Evolutionary conservation across 2,329 filamentous ascomycete genomes (phyloP).

Genomic region (Aspergillus proliferans): DNA sequence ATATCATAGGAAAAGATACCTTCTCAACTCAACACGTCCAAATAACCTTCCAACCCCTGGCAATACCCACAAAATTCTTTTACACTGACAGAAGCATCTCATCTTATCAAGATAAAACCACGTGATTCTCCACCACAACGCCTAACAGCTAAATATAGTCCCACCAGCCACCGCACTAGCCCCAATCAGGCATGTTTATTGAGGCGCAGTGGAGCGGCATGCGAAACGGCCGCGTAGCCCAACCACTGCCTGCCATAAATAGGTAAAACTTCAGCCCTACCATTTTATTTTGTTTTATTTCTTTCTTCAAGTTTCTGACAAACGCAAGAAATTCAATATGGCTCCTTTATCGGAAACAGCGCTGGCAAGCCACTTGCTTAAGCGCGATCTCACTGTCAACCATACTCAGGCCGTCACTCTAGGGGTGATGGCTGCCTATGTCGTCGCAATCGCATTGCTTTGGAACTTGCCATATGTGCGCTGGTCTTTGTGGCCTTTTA

Average conservation of each 20-base stretch:
- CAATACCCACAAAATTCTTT: neutral
- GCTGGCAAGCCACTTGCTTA: slow-evolving; percentile 28
- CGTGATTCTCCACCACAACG: neutral
- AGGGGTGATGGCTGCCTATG: slow-evolving; percentile 64
- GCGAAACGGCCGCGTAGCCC: neutral
- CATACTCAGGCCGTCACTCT: slow-evolving; percentile 65
- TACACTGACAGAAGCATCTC: neutral
- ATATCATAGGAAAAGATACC: too few species aligned
- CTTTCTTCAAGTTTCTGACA: neutral
- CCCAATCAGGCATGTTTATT: neutral
- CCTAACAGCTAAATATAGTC: neutral
- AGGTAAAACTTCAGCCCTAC: neutral
- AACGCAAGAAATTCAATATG: neutral
- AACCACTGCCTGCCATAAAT: neutral
- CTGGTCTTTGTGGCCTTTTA: slow-evolving; percentile 73
- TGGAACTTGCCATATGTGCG: slow-evolving; percentile 76
- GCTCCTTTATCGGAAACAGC: neutral
- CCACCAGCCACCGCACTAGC: neutral
- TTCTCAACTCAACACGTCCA: neutral
- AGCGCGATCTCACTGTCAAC: slow-evolving; percentile 55
- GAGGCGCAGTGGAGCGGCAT: neutral
- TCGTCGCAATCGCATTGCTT: slow-evolving; percentile 66
- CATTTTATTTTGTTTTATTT: neutral
- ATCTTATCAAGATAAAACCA: neutral
- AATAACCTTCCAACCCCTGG: neutral